Evolutionary conservation across 495 filamentous ascomycete genomes (phyloP).

Genomic region (Parmelia sp.): DNA sequence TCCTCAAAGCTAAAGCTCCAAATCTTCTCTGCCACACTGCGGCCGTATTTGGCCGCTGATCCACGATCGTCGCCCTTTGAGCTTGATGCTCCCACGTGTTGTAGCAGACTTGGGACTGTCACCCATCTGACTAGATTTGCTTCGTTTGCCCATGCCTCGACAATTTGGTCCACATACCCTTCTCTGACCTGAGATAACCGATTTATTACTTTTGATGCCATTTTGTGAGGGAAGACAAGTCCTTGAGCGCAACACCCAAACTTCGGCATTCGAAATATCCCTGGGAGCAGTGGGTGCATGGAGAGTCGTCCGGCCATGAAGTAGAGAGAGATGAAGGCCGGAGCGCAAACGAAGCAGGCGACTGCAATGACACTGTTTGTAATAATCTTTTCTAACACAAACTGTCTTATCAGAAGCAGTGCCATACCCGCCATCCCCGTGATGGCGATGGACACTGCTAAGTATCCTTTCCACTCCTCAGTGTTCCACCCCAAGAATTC

Average conservation of each 20-base stretch:
- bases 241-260: conserved; percentile 39
- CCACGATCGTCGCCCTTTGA: conserved; percentile 24
- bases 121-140: conserved; percentile 29
- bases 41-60: conserved; percentile 13
- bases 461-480: conserved; percentile 43
- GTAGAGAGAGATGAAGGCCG: conserved; percentile 33
- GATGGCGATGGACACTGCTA: conserved; percentile 32
- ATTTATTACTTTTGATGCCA: conserved; percentile 25
- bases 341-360: conserved; percentile 30
- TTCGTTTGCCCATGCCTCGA: conserved; percentile 36
- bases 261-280: conserved; percentile 33
- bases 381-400: conserved; percentile 18
- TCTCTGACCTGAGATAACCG: conserved; percentile 22
- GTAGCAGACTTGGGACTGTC: conserved; percentile 31
- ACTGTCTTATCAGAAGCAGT: conserved; percentile 25
- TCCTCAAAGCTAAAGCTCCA: conserved; percentile 27
- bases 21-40: conserved; percentile 23
- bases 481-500: conserved; percentile 50
- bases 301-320: conserved; percentile 38
- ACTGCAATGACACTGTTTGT: conserved; percentile 30
- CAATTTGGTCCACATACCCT: conserved; percentile 29
- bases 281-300: conserved; percentile 31
- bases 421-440: conserved; percentile 24
- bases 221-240: conserved; percentile 31
- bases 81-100: conserved; percentile 34